Base-by-base conservation (phyloP, 805 yeast genomes). In the Hanseniaspora singularis region DNA sequence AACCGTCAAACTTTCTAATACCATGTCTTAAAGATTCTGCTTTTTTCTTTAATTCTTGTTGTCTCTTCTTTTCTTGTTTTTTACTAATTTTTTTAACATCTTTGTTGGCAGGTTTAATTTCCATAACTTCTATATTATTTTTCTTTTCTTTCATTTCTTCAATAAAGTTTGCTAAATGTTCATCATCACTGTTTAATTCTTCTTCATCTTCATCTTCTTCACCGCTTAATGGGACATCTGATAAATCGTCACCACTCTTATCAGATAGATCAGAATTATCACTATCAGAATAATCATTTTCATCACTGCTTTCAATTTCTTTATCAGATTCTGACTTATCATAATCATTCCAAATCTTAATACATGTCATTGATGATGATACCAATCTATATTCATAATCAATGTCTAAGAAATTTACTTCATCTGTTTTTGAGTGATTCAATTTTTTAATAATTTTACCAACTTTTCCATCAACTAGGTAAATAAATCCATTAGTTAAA, bases 361-460 rank as follows among this genome's bases (percentile, higher is more conserved):
- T 65, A 23, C 71, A 69, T 39, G 83, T 89, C 87, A 88, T 81
- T 18, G 95, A 92, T 5, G 81, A 86, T 59, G 83, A 77, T 3
- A 83, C 75, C 46, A 87, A 65, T 50, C 95, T 72, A 57, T 86
- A 92, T 48, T 81, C 81, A 53, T 60, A 76, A 60, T 89, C 98
- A 46, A 85, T 67, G 57, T 87, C 96, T 52, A 89, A 65, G 37
- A 72, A 69, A 0, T 74, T 71, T 1, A 86, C 89, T 52, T 85
- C 96, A 58, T 88, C 97, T 2, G 65, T 60, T 6, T 64, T 59
- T 14, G 81, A 74, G 57, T 87, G 96, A 7, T 70, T 69, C 52
- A 89, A 70, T 3, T 74, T 69, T 54, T 79, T 88, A 5, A 74
- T 67, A 3, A 81, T 71, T 53, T 72, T 73, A 4, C 94, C 85